Evolutionary conservation across 192 early-diverging fungal genomes (phyloP), one percentile per base, ranked within the genome.

Genomic region (Powellomyces hirtus): DNA sequence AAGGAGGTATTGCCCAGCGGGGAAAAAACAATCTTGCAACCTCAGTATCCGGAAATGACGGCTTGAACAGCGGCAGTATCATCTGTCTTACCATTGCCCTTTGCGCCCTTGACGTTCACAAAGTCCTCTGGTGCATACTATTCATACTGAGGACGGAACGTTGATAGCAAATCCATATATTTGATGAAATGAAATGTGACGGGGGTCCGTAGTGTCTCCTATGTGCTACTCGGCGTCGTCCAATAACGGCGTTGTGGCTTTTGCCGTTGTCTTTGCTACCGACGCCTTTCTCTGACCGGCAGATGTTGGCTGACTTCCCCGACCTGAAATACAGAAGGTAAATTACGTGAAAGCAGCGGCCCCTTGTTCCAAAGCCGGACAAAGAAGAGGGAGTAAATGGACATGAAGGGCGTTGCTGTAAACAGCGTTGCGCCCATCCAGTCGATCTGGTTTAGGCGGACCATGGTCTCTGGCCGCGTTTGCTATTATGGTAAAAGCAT

Each of bases 361-460:
- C n/a, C n/a, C n/a, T n/a, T n/a, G n/a, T n/a, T n/a, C n/a, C 71
- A 72, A 42, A 95, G 61, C 38, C 85, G 75, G 13, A 91, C 91
- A 49, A 87, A 92, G 30, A 88, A 68, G 38, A 89, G 49, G 66
- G 92, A 91, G 68, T 94, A 94, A 24, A 94, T 61, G 38, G 90
- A 91, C 40, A 94, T 75, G 36, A 95, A 55, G 26, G 96, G 96
- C 11, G 92, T 81, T 31, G 31, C 38, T 1, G 63, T 64, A 44
- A 83, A 67, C 29, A 78, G 63, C 24, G 33, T 35, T 30, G 74
- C 52, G 26, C 72, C 64, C 50, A 73, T 42, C 78, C 77, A 78
- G 59, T 79, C 65, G 52, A 83, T 68, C 29, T 82, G 33, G 10
- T 60, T 58, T 5, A 69, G 30, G 55, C 44, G 34, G 38, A 69